These are phyloP conservation scores for Penicillium bialowiezense DNA, from an alignment of 495 filamentous ascomycete species.

Conservation along the genomic window DNA sequence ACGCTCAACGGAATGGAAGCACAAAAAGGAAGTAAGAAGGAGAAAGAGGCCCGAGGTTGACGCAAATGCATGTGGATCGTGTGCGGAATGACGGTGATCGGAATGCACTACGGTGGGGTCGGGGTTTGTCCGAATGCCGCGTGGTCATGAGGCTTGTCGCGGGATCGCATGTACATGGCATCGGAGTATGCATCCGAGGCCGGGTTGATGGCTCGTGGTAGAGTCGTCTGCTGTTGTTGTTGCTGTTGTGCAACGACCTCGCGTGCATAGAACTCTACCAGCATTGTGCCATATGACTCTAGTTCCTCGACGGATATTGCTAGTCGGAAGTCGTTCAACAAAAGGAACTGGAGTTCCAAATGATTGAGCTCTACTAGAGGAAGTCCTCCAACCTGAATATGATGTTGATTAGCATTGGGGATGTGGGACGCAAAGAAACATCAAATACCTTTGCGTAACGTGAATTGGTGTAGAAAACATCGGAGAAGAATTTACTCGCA, in stretches of 20 bases:
- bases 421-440: slow-evolving; percentile 1
- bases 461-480: slow-evolving; percentile 99
- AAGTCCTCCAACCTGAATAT: slow-evolving; percentile 80
- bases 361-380: slow-evolving; percentile 97
- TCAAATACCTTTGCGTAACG: slow-evolving; percentile 90
- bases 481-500: slow-evolving; percentile 99
- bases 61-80: neutral
- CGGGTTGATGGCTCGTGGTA: slow-evolving; percentile 22
- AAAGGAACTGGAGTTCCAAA: slow-evolving; percentile 91
- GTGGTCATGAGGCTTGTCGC: slow-evolving; percentile 30
- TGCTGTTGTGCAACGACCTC: slow-evolving; percentile 74
- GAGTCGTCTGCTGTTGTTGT: slow-evolving; percentile 16
- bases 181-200: slow-evolving; percentile 25
- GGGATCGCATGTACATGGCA: slow-evolving; percentile 41
- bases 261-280: slow-evolving; percentile 95
- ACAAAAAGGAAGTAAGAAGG: neutral
- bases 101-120: slow-evolving; percentile 36
- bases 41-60: neutral
- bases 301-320: slow-evolving; percentile 92
- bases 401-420: slow-evolving; percentile 1
- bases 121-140: slow-evolving; percentile 36
- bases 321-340: slow-evolving; percentile 95
- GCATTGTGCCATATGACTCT: slow-evolving; percentile 97
- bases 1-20: slow-evolving; percentile 15
- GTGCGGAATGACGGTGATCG: neutral